Evolutionary conservation across 345 rosid genomes (phyloP), one percentile per base, ranked within the genome.

Genomic region (Anastatica hierochuntica): DNA sequence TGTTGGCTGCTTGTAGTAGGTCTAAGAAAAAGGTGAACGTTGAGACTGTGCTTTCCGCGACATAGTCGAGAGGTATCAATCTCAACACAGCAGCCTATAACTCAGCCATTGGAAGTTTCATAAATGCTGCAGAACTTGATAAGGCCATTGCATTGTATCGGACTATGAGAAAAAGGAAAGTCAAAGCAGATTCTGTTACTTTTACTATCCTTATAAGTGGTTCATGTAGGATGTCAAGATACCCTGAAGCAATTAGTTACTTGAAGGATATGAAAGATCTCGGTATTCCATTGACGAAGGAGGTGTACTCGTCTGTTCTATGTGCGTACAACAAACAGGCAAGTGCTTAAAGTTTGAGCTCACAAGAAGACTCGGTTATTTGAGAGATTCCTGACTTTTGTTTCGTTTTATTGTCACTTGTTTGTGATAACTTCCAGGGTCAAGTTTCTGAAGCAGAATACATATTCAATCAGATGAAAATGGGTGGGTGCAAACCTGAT

Each of bases 1-100:
- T 90, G 45, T 63, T 90, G 68, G 83, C 95, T 40, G 84, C 95
- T 29, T 90, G 95, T 68, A 81, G 95, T 37, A 83, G 85, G 63
- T 84, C 75, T 66, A 64, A 75, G 53, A 72, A 71, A 52, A 90
- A 74, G 60, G 95, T 75, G 42, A 90, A 79, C 46, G 79, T 86
- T 57, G 94, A 84, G 59, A 65, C 81, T 23, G 79, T 90, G 56
- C 88, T 90, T 40, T 62, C 75, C 5, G 97, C 95, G 4, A 90
- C 95, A 19, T 69, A 80, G 67, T 69, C 84, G 68, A 76, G 97
- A 73, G 77, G 79, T 61, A 86, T 86, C 50, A 68, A 74, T 70
- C 72, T 90, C 65, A 90, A 86, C 53, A 79, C 88, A 14, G 58
- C 74, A 71, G 88, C 97, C 5, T 90, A 78, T 66, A 90, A 90